Evolutionary conservation across 2,329 filamentous ascomycete species (phyloP).

Genomic region (Fusarium solani-melongenae): DNA sequence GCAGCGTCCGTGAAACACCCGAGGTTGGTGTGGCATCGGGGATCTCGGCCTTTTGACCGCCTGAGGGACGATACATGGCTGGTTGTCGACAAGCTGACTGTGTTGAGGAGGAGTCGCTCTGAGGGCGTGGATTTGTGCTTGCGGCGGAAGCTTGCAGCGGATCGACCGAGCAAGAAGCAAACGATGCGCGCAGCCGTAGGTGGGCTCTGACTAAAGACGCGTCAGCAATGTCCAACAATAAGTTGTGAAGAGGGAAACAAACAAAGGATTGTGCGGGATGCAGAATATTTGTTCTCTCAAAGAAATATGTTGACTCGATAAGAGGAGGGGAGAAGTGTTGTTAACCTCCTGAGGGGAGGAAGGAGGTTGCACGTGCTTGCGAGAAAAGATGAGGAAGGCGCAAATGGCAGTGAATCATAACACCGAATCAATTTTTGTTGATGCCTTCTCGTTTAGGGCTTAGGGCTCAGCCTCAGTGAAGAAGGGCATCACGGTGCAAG

Average conservation of each 20-base stretch:
- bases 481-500: neutral
- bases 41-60: neutral
- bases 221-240: neutral
- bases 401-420: neutral
- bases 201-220: neutral
- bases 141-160: neutral
- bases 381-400: neutral
- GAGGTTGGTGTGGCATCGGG: neutral
- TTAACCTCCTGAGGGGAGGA: neutral
- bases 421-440: neutral
- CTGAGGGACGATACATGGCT: constrained; percentile 2
- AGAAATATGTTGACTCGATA: neutral
- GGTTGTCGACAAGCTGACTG: neutral
- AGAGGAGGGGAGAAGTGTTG: neutral
- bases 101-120: neutral
- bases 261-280: neutral
- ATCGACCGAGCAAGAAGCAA: neutral
- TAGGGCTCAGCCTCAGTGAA: neutral
- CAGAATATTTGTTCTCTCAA: neutral
- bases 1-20: constrained; percentile 13
- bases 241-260: neutral
- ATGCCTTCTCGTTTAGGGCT: neutral
- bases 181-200: neutral
- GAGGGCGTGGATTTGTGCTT: neutral
- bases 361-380: neutral